Conservation (phyloP, 2,329 filamentous ascomycete species). For the Diaporthe velutina region DNA sequence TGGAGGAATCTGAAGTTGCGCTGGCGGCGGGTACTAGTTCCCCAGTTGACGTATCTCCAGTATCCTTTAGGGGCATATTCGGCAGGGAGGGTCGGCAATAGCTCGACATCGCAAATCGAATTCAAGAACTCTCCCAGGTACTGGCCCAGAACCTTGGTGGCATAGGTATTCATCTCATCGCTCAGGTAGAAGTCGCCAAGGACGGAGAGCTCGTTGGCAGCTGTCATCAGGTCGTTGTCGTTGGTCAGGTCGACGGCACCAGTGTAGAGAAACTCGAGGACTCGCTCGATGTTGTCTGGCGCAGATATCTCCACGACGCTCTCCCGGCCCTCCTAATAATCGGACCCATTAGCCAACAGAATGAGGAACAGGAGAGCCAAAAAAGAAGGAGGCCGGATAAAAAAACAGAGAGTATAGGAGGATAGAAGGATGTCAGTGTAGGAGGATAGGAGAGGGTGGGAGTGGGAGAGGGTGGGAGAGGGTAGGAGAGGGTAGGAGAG, state of each 20-base stretch:
- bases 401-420: neutral
- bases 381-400: too few species aligned
- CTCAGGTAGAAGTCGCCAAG: conserved; percentile 14
- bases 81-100: too few species aligned
- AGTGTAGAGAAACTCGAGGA: conserved; percentile 18
- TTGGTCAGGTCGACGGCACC: neutral
- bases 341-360: neutral
- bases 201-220: neutral
- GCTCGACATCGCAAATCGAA: neutral
- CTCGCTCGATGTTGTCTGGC: neutral
- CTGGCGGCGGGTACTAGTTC: neutral
- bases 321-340: neutral
- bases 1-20: neutral
- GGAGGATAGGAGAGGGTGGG: too few species aligned
- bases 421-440: too few species aligned
- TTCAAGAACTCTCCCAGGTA: neutral
- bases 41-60: too few species aligned
- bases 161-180: neutral
- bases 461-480: too few species aligned
- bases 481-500: too few species aligned
- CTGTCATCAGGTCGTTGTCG: neutral
- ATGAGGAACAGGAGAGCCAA: too few species aligned
- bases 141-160: neutral
- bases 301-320: neutral
- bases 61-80: neutral